Evolutionary conservation across 2,329 filamentous ascomycete species (phyloP).

Genomic region (Alternaria alternata): DNA sequence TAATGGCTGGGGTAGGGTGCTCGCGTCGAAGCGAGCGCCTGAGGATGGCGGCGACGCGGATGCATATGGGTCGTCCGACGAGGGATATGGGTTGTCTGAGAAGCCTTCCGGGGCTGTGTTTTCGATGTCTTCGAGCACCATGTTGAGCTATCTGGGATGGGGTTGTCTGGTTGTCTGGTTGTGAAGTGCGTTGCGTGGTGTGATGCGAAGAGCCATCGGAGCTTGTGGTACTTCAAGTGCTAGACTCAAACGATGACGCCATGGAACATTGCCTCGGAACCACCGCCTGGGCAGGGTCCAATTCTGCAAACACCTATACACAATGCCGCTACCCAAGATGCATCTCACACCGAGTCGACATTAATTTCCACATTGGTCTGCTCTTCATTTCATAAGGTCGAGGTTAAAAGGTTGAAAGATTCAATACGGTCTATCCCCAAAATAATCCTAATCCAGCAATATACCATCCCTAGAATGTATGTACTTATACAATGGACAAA

Average conservation of each 20-base stretch:
- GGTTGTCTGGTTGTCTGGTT: conserved; percentile 44
- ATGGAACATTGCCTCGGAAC: conserved; percentile 24
- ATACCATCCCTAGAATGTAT: conserved; percentile 14
- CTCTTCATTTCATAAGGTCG: not conserved
- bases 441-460: conserved; percentile 8
- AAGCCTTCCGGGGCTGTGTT: conserved; percentile 42
- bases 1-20: conserved; percentile 48
- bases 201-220: conserved; percentile 10
- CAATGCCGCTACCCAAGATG: conserved; percentile 9
- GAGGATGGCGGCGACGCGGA: conserved; percentile 22
- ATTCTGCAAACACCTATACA: conserved; percentile 5
- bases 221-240: conserved; percentile 16
- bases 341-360: not conserved
- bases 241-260: conserved; percentile 39
- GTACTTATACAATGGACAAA: conserved; percentile 23
- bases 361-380: not conserved
- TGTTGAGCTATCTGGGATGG: conserved; percentile 28
- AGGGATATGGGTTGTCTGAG: conserved; percentile 40
- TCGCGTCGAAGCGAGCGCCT: conserved; percentile 47
- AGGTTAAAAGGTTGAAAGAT: not conserved
- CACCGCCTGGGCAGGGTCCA: conserved; percentile 14
- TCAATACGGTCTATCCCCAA: conserved; percentile 21
- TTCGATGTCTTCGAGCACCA: conserved; percentile 54
- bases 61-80: conserved; percentile 51
- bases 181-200: conserved; percentile 32